Base-by-base conservation (phyloP, 2,329 filamentous ascomycete species). In the Microascus cirrosus region DNA sequence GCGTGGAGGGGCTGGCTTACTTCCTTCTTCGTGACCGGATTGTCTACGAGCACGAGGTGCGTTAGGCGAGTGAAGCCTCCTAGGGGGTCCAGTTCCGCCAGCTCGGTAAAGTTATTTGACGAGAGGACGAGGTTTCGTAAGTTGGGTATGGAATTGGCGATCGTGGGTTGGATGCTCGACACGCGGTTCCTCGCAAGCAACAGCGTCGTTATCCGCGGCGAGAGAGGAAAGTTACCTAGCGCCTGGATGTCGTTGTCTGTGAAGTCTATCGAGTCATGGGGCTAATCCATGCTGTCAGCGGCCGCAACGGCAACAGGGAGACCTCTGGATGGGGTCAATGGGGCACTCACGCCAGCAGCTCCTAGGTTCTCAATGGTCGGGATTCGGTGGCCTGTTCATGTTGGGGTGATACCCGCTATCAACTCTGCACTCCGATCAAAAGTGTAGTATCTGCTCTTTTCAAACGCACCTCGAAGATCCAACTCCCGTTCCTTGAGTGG, bases 361-460 rank as follows among this genome's bases (percentile, higher is more conserved):
- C 94, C 94, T 76, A 99, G 76, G 74, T 99, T 99, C 80, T 99
- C 94, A 77, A 99, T 96, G 61, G 87, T 83, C 67, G 93, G 90
- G 72, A 99, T 97, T 78, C 95, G 92, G 77, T 97, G 92, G 78
- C 94, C 94, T 99, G 84, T 79, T 84, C 66, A 73, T 13, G 69
- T 67, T 66, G 68, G 70, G 69, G 68, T 61, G 24, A 42, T 22
- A 74, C 77, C 80, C 80, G 83, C 76, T 88, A 92, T 95, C 86
- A 94, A 93, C 83, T 83, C 81, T 89, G 87, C 82, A 85, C 71
- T 35, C 84, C 60, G 65, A 70, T 70, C 67, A 70, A 70, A 50
- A 83, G 84, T 91, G 89, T 89, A 96, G 90, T 84, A 95, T 94
- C 91, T 93, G 89, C 81, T 85, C 90, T 90, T 95, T 90, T 88